Conservation (phyloP, 441 rosid species). For the Croton laevigatus region DNA sequence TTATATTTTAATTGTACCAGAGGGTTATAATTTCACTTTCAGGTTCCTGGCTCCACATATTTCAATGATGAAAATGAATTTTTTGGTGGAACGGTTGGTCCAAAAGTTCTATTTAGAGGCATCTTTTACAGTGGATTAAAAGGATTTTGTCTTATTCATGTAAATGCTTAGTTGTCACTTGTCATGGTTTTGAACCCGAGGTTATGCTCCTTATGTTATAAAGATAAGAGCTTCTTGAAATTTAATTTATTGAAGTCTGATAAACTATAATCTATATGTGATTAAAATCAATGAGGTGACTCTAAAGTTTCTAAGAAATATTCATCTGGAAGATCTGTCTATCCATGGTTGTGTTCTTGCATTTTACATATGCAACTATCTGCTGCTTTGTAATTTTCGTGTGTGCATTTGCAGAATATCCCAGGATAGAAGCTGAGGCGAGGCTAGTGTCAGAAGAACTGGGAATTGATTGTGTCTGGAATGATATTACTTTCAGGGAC, state of each 20-base stretch:
- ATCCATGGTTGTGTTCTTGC: neutral
- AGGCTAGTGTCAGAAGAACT: conserved; percentile 77
- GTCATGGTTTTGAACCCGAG: neutral
- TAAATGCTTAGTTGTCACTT: neutral
- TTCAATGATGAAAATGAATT: neutral
- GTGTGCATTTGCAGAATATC: conserved; percentile 70
- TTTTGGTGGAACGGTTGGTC: conserved; percentile 1
- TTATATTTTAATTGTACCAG: neutral
- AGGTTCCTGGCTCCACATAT: neutral
- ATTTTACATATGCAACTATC: neutral
- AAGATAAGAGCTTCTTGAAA: neutral
- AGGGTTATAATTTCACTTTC: neutral
- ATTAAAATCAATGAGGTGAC: neutral
- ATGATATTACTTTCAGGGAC: conserved; percentile 49
- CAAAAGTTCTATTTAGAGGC: conserved; percentile 6
- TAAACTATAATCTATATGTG: conserved; percentile 1
- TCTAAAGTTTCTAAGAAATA: neutral
- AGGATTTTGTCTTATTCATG: neutral
- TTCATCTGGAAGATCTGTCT: neutral
- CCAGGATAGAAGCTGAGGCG: conserved; percentile 81
- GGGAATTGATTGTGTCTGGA: conserved; percentile 58
- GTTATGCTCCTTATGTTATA: neutral
- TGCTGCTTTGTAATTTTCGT: conserved; percentile 19
- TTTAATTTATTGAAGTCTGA: conserved; percentile 1
- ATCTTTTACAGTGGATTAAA: conserved; percentile 10